Percentiles rank a stretch among this genome's conserved stretches.
Conservation (phyloP, 2,329 filamentous ascomycete species). For the Microdochium nivale region DNA sequence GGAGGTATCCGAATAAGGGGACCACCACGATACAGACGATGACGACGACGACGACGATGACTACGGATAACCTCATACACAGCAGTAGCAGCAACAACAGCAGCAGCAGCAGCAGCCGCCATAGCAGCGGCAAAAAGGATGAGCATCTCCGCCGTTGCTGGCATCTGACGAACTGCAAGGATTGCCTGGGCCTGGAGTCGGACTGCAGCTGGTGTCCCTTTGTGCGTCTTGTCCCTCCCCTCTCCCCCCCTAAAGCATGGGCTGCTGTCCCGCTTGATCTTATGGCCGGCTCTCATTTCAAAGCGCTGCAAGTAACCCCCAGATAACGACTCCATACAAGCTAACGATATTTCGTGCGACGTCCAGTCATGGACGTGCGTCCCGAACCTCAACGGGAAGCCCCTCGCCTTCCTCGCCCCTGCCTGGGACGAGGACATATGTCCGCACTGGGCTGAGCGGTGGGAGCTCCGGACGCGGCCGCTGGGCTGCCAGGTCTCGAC, state of each 20-base stretch:
- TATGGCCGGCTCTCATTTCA: no score
- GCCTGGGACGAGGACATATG: conserved; percentile 40
- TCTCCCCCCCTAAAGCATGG: neutral
- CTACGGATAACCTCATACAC: no score
- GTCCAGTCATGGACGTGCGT: conserved; percentile 47
- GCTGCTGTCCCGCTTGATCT: neutral
- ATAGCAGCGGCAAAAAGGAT: conserved; percentile 11
- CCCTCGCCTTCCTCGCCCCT: conserved; percentile 33
- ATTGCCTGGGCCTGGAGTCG: conserved; percentile 30
- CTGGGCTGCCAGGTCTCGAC: conserved; percentile 28
- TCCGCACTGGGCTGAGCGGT: conserved; percentile 38
- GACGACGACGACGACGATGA: no score
- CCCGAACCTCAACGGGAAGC: conserved; percentile 36
- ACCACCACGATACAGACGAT: no score
- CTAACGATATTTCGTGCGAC: no score
- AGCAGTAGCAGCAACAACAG: neutral
- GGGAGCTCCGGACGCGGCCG: conserved; percentile 25
- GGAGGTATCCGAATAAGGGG: no score
- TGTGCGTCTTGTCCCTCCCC: conserved; percentile 22
- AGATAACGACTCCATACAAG: no score
- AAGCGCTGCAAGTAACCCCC: no score
- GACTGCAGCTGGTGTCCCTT: conserved; percentile 46
- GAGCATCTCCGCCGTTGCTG: conserved; percentile 41
- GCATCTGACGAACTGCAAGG: conserved; percentile 36
- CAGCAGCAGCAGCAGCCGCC: neutral